phyloP scores from a whole-genome alignment of 163 green algal species.

The Chlamydomonas reinhardtii region DNA sequence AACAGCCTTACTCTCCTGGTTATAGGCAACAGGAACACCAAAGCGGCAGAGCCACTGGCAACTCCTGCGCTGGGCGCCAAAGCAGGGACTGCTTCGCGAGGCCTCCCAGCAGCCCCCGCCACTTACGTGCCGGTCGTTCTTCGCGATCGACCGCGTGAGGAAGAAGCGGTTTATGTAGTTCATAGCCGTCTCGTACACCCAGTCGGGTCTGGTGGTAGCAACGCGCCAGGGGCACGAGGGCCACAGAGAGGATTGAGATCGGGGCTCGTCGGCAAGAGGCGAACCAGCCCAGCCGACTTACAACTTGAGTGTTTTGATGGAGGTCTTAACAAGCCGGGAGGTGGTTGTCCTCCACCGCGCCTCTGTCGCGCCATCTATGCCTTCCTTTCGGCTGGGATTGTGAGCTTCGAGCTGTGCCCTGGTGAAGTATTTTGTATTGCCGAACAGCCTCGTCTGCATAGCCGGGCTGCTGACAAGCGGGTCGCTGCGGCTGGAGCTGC shows the following conservation, averaged over 20 bases:
- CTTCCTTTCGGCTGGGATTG: slow-evolving; percentile 15
- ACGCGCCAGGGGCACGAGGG: neutral
- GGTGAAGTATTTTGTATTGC: slow-evolving; percentile 6
- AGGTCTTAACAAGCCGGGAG: slow-evolving; percentile 30
- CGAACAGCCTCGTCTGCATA: slow-evolving; percentile 41
- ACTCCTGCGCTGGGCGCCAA: neutral
- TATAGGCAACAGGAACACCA: neutral
- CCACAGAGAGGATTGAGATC: slow-evolving; percentile 15
- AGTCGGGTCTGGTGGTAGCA: slow-evolving; percentile 28
- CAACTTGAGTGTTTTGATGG: slow-evolving; percentile 45
- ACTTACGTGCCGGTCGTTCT: slow-evolving; percentile 52
- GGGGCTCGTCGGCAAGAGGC: neutral
- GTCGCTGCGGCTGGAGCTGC: neutral
- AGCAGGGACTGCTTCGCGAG: neutral
- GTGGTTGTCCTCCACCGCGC: slow-evolving; percentile 24
- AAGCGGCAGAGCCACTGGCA: neutral
- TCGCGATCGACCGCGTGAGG: slow-evolving; percentile 39
- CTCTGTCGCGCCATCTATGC: slow-evolving; percentile 13
- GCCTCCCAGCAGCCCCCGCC: neutral
- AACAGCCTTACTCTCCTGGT: neutral
- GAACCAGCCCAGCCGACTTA: slow-evolving; percentile 12
- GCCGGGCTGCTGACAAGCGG: neutral
- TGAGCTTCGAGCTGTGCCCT: slow-evolving; percentile 29
- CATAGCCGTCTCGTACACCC: slow-evolving; percentile 44
- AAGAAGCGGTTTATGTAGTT: slow-evolving; percentile 50